Conservation (phyloP, 352 stramenopile genomes). For the Phytophthora pluvialis region DNA sequence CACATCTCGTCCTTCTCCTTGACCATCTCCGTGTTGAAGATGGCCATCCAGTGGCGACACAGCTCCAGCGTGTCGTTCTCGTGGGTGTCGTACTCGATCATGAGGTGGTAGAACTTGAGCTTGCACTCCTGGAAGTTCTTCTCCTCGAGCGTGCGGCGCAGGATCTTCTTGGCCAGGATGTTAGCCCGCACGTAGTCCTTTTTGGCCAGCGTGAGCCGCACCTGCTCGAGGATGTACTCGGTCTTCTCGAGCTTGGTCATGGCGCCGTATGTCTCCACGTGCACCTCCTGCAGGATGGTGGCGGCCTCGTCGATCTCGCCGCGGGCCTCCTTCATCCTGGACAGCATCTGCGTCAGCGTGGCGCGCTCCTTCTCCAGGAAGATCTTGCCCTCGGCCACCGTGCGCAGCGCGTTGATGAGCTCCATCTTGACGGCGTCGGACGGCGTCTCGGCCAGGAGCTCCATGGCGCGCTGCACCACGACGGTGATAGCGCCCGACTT, state of each 20-base stretch:
- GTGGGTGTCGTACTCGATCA: slow-evolving; percentile 97
- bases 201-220: slow-evolving; percentile 96
- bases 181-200: slow-evolving; percentile 97
- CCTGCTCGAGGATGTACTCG: slow-evolving; percentile 99
- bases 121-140: slow-evolving; percentile 96
- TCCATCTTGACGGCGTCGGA: slow-evolving; percentile 90
- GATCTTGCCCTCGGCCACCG: slow-evolving; percentile 97
- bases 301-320: slow-evolving; percentile 94
- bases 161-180: slow-evolving; percentile 98
- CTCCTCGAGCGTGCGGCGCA: slow-evolving; percentile 93
- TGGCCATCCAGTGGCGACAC: slow-evolving; percentile 86
- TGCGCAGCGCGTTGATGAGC: slow-evolving; percentile 94
- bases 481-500: slow-evolving; percentile 87
- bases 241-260: slow-evolving; percentile 99
- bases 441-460: slow-evolving; percentile 76
- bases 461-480: slow-evolving; percentile 87
- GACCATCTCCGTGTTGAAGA: slow-evolving; percentile 82
- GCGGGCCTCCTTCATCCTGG: slow-evolving; percentile 92
- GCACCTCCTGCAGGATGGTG: slow-evolving; percentile 97
- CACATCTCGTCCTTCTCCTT: slow-evolving; percentile 73
- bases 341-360: slow-evolving; percentile 92
- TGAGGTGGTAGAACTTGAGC: slow-evolving; percentile 96
- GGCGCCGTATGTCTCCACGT: slow-evolving; percentile 98
- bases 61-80: slow-evolving; percentile 97
- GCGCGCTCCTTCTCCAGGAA: slow-evolving; percentile 98